Evolutionary conservation across 352 stramenopile genomes (phyloP).

Genomic region (Globisporangium emineosum): DNA sequence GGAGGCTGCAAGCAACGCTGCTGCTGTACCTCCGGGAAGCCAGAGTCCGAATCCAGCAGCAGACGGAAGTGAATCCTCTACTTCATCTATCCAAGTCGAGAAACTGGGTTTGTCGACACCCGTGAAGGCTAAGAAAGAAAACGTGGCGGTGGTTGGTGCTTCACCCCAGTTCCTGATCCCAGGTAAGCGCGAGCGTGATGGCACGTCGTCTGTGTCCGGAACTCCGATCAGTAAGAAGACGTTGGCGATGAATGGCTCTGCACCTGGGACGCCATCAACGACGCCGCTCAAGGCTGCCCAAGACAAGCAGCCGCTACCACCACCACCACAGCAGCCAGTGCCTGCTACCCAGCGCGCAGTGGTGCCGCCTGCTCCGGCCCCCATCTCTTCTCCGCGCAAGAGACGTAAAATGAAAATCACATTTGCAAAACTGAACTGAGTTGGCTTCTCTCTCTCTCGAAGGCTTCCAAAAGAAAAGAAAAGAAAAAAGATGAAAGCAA

Average conservation of each 20-base stretch:
- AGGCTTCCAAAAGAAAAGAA: conserved; percentile 16
- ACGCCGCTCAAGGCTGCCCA: conserved; percentile 21
- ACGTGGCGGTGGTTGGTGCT: conserved; percentile 3
- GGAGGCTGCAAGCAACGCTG: not conserved
- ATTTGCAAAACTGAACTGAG: conserved; percentile 88
- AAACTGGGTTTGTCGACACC: conserved; percentile 21
- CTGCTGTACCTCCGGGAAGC: conserved; percentile 5
- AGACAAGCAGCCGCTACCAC: conserved; percentile 14
- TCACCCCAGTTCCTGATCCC: conserved; percentile 22
- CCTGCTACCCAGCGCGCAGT: conserved; percentile 24
- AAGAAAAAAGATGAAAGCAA: conserved; percentile 13
- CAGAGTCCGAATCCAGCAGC: conserved; percentile 43
- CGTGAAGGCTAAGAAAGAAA: conserved; percentile 32
- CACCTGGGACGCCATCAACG: conserved; percentile 25
- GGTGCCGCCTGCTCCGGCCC: conserved; percentile 35
- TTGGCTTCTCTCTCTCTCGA: conserved; percentile 14
- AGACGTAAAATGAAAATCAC: conserved; percentile 92
- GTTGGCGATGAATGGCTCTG: conserved; percentile 5
- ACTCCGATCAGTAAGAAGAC: conserved; percentile 25
- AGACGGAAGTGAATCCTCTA: conserved; percentile 21
- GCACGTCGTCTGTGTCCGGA: conserved; percentile 18
- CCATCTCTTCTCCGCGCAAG: conserved; percentile 74
- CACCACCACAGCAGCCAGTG: conserved; percentile 5
- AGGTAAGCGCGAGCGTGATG: conserved; percentile 47
- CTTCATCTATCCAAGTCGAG: conserved; percentile 2